Conservation (phyloP, 1,284 basidiomycete genomes). For the Singerocomus inundabilis region DNA sequence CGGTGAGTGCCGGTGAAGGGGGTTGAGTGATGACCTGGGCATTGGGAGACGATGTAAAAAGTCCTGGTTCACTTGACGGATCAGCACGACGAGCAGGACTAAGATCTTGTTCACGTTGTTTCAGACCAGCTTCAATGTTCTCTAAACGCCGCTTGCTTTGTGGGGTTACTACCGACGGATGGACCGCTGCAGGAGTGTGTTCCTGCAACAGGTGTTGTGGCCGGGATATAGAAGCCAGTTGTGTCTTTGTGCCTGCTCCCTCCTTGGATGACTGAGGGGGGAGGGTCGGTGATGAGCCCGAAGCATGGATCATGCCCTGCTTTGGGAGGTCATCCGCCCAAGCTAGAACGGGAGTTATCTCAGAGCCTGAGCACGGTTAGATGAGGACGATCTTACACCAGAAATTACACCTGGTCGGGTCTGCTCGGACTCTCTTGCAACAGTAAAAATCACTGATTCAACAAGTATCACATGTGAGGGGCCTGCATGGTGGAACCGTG, state of each 20-base stretch:
- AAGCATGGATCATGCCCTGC: not conserved
- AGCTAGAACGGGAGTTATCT: constrained; percentile 8
- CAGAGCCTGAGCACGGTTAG: not conserved
- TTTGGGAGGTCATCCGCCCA: constrained; percentile 21
- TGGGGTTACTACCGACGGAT: constrained; percentile 7
- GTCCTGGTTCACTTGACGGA: constrained; percentile 6
- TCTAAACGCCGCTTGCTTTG: constrained; percentile 19
- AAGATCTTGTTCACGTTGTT: constrained; percentile 16
- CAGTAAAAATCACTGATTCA: constrained; percentile 27
- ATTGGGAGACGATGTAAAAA: not conserved
- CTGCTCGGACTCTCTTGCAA: constrained; percentile 18
- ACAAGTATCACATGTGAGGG: constrained; percentile 6
- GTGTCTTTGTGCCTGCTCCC: not conserved
- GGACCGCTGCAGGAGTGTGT: not conserved
- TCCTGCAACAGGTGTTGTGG: not conserved
- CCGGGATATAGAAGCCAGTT: not conserved
- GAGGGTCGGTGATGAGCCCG: not conserved
- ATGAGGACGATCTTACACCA: constrained; percentile 19
- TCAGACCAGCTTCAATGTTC: constrained; percentile 21
- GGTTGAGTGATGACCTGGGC: constrained; percentile 16
- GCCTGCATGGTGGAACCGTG: not conserved
- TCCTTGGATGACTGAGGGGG: not conserved
- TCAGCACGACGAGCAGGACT: constrained; percentile 11
- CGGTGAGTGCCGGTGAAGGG: constrained; percentile 28
- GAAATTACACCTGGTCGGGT: constrained; percentile 19